A percentile compares a stretch with the other conserved stretches of the same genome.
Conservation (phyloP, 306 rosid species). For the Vicia sativa region DNA sequence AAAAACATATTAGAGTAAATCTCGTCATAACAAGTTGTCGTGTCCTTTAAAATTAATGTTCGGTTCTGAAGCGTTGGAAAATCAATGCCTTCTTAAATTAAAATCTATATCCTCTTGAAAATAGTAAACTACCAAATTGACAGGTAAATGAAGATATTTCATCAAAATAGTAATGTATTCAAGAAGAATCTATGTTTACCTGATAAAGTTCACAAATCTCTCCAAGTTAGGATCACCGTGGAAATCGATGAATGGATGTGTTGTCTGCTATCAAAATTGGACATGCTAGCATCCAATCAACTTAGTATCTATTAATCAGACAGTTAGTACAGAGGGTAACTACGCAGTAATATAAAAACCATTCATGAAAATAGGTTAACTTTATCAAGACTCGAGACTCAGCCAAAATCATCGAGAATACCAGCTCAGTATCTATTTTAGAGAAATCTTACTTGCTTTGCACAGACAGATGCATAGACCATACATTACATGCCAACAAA, state of each 20-base stretch:
- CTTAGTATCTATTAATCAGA: constrained; percentile 45
- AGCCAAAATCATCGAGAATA: no score
- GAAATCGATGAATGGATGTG: constrained; percentile 11
- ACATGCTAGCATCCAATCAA: constrained; percentile 50
- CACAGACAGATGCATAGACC: background rate
- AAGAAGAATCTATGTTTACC: constrained; percentile 35
- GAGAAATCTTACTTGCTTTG: background rate
- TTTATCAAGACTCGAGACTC: background rate
- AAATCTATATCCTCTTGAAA: constrained; percentile 20
- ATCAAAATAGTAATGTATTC: background rate
- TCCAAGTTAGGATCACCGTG: constrained; percentile 23
- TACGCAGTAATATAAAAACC: constrained; percentile 5
- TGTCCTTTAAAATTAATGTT: no score
- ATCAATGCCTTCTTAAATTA: no score
- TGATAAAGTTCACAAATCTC: constrained; percentile 17
- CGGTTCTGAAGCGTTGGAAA: no score
- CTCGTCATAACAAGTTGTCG: no score
- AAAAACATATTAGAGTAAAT: no score
- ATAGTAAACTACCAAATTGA: constrained; percentile 19
- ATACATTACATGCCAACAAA: constrained; percentile 1
- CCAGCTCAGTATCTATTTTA: no score
- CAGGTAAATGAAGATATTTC: background rate
- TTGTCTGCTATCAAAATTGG: constrained; percentile 8
- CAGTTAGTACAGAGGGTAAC: constrained; percentile 3
- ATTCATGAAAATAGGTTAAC: constrained; percentile 26